Evolutionary conservation across 192 early-diverging fungal species (phyloP), one percentile per base, ranked within the genome.

Genomic region (Coemansia sp.): DNA sequence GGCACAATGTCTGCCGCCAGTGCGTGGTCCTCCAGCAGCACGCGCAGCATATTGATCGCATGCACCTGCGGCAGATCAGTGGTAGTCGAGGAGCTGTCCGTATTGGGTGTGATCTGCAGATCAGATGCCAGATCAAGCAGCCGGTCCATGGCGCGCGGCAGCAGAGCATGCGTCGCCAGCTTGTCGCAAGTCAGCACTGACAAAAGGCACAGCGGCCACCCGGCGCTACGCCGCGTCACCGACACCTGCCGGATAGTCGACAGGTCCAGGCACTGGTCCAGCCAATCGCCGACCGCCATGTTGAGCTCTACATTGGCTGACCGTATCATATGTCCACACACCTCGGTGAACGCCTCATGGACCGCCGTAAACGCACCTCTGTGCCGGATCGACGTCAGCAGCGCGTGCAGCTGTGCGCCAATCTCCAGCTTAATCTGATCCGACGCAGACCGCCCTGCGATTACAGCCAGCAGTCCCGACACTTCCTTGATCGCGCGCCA

Each of bases 401-500:
- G 65, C 21, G 67, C 61, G 27, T 81, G 77, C 48, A 89, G 62
- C 18, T 77, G 66, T 9, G 67, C 60, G 34, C 83, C 86, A 21
- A 74, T 73, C 2, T 55, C 32, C 4, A 60, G 2, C 24, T 48
- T 58, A 7, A 15, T n/a, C 26, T 55, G 36, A 52, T 80, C 76
- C 11, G 61, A 48, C 12, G 58, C 67, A 5, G 15, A 27, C 6
- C 24, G 46, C 1, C 46, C 11, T 14, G 22, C 27, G 19, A 24
- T 24, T 27, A 50, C 46, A 2, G 85, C 65, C 35, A 92, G 76
- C 43, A 92, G 61, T 8, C 76, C 72, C 7, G 88, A 87, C 18
- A 91, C 89, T 63, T 93, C 91, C 66, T 95, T 95, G 46, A 98
- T 87, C 14, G 92, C 90, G 54, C 94, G 83, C 89, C 94, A 98